phyloP scores from a whole-genome alignment of 2,329 filamentous ascomycete genomes.

The Thermoascus crustaceus region DNA sequence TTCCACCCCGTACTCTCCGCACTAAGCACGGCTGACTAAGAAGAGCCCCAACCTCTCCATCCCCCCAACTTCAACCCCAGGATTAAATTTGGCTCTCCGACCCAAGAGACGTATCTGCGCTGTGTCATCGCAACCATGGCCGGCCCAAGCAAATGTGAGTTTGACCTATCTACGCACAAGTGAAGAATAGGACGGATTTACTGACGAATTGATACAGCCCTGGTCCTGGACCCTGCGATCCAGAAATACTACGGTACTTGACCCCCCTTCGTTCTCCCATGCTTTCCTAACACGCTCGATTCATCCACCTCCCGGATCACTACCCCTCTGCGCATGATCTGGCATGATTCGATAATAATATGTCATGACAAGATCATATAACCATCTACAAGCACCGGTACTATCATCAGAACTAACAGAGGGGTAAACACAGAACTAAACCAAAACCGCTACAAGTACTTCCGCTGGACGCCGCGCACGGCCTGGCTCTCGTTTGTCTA shows the following conservation, averaged over 20 bases:
- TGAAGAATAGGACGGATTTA: slow-evolving; percentile 47
- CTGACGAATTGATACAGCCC: slow-evolving; percentile 44
- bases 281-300: neutral
- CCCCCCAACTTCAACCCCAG: no score
- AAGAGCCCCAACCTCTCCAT: no score
- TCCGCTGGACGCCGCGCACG: slow-evolving; percentile 83
- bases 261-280: slow-evolving; percentile 11
- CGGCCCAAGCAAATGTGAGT: slow-evolving; percentile 42
- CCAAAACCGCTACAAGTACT: slow-evolving; percentile 83
- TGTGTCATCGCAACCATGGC: slow-evolving; percentile 46
- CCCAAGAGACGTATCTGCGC: no score
- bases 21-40: no score
- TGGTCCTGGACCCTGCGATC: slow-evolving; percentile 37
- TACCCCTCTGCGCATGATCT: slow-evolving; percentile 5
- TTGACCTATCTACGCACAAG: slow-evolving; percentile 19
- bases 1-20: no score
- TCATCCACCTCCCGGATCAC: neutral
- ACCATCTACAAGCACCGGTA: no score
- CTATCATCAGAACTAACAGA: no score
- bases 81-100: no score
- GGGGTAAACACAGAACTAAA: slow-evolving; percentile 59
- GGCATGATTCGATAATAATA: slow-evolving; percentile 1
- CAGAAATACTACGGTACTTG: slow-evolving; percentile 45
- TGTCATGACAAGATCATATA: slow-evolving; percentile 6
- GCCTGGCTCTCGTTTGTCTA: slow-evolving; percentile 74